These are phyloP conservation scores for Candida peoriensis DNA, from an alignment of 805 yeast genomes.

Conservation along the genomic window DNA sequence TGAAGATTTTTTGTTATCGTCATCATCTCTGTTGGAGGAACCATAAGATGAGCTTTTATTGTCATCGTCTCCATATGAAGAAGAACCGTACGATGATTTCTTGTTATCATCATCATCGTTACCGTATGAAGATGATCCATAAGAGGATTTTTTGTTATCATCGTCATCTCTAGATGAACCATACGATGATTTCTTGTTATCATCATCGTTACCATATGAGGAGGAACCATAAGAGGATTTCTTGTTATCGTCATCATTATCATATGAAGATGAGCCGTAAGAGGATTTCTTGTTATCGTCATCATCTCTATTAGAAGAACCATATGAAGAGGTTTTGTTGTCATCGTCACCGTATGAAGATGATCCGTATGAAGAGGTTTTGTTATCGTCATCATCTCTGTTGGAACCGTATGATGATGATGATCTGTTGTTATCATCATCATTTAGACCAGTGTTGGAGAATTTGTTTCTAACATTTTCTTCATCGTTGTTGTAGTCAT, in stretches of 20 bases:
- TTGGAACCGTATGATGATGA: constrained; percentile 21
- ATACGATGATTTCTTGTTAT: constrained; percentile 7
- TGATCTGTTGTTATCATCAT: constrained; percentile 10
- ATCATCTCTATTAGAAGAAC: constrained; percentile 10
- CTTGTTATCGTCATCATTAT: constrained; percentile 7
- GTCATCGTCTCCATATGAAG: constrained; percentile 24
- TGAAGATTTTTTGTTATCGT: constrained; percentile 12
- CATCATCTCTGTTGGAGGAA: constrained; percentile 8
- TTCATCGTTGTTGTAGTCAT: constrained; percentile 24
- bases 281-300: constrained; percentile 9
- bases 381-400: constrained; percentile 8
- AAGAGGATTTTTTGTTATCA: neutral
- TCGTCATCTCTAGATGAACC: constrained; percentile 11
- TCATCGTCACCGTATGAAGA: constrained; percentile 20
- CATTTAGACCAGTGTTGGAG: constrained; percentile 23
- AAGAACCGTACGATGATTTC: constrained; percentile 16
- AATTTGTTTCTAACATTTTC: constrained; percentile 22
- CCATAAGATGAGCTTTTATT: constrained; percentile 13
- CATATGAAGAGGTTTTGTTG: constrained; percentile 7
- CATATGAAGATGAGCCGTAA: constrained; percentile 22
- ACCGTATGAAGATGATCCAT: constrained; percentile 2
- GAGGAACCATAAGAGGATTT: constrained; percentile 16
- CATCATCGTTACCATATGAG: constrained; percentile 19
- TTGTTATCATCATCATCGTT: constrained; percentile 6
- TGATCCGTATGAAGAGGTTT: constrained; percentile 20